Percentiles rank a stretch among this genome's conserved stretches.
Conservation (phyloP, 2,329 filamentous ascomycete species). For the Ophiostoma triangulosporum region DNA sequence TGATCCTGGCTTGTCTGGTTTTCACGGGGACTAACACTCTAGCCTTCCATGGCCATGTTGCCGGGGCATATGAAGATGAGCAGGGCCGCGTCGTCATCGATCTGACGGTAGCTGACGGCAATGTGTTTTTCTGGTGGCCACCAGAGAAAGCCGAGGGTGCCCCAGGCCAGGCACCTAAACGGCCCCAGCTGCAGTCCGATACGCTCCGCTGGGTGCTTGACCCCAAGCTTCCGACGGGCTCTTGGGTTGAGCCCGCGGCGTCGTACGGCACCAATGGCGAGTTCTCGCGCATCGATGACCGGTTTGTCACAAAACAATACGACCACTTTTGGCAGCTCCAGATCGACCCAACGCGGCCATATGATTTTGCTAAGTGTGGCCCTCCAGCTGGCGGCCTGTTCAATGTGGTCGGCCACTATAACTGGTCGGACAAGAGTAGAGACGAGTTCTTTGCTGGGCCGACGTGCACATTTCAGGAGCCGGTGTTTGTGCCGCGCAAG, state of each 20-base stretch:
- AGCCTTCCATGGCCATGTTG: slow-evolving; percentile 34
- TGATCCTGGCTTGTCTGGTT: background rate
- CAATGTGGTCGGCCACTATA: slow-evolving; percentile 32
- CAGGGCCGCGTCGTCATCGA: slow-evolving; percentile 31
- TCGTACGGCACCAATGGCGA: slow-evolving; percentile 32
- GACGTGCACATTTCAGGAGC: slow-evolving; percentile 37
- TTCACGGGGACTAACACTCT: background rate
- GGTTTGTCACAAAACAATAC: slow-evolving; percentile 30
- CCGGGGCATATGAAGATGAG: slow-evolving; percentile 33
- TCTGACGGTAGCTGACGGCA: slow-evolving; percentile 29
- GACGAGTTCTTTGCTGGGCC: slow-evolving; percentile 31
- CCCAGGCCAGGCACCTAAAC: too few species aligned
- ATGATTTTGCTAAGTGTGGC: slow-evolving; percentile 31
- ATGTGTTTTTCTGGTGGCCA: slow-evolving; percentile 34
- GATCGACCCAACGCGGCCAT: slow-evolving; percentile 24
- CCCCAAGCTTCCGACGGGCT: slow-evolving; percentile 22
- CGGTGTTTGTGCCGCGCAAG: slow-evolving; percentile 34
- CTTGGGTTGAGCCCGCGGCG: slow-evolving; percentile 23
- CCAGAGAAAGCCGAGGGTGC: slow-evolving; percentile 12
- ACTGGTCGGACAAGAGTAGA: slow-evolving; percentile 26
- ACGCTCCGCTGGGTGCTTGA: slow-evolving; percentile 29
- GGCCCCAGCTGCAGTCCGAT: slow-evolving; percentile 25
- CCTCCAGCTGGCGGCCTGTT: slow-evolving; percentile 30
- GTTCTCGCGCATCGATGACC: slow-evolving; percentile 36
- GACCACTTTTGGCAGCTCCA: slow-evolving; percentile 32